Conservation (phyloP, 345 rosid genomes). For the Gossypium longicalyx region DNA sequence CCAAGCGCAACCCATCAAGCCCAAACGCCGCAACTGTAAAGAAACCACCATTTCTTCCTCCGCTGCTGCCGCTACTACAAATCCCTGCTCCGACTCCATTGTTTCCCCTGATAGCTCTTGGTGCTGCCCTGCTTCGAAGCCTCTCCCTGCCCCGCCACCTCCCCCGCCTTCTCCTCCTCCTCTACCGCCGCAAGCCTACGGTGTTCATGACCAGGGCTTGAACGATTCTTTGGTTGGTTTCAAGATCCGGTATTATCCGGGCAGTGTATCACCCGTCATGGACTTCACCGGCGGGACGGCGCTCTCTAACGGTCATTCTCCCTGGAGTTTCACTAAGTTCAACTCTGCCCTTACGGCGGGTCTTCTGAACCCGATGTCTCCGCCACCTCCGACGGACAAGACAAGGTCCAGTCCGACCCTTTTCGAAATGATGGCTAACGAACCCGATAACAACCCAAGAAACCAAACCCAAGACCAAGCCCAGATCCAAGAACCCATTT, state of each 20-base stretch:
- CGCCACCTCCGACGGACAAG: constrained; percentile 64
- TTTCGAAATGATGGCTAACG: constrained; percentile 93
- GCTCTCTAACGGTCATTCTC: constrained; percentile 40
- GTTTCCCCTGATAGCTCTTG: constrained; percentile 32
- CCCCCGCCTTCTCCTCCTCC: constrained; percentile 17
- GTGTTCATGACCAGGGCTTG: constrained; percentile 16
- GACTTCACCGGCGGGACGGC: constrained; percentile 41
- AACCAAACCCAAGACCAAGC: constrained; percentile 34
- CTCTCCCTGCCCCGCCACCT: constrained; percentile 25
- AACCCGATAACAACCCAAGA: constrained; percentile 53
- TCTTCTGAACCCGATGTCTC: constrained; percentile 90
- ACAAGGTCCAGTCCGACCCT: constrained; percentile 92
- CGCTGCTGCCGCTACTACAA: background rate
- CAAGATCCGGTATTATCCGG: constrained; percentile 46
- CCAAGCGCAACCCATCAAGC: constrained; percentile 48
- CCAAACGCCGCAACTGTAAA: constrained; percentile 55
- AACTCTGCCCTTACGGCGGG: constrained; percentile 96
- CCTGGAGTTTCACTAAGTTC: constrained; percentile 76
- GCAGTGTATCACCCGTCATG: constrained; percentile 50
- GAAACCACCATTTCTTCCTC: constrained; percentile 50
- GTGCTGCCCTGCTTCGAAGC: constrained; percentile 39
- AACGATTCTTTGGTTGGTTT: constrained; percentile 25
- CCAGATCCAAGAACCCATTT: constrained; percentile 24
- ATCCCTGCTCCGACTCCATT: background rate
- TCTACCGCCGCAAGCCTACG: constrained; percentile 12